Evolutionary conservation across 768 basidiomycete genomes (phyloP), one percentile per base, ranked within the genome.

Genomic region (Trichaptum fuscoviolaceum): DNA sequence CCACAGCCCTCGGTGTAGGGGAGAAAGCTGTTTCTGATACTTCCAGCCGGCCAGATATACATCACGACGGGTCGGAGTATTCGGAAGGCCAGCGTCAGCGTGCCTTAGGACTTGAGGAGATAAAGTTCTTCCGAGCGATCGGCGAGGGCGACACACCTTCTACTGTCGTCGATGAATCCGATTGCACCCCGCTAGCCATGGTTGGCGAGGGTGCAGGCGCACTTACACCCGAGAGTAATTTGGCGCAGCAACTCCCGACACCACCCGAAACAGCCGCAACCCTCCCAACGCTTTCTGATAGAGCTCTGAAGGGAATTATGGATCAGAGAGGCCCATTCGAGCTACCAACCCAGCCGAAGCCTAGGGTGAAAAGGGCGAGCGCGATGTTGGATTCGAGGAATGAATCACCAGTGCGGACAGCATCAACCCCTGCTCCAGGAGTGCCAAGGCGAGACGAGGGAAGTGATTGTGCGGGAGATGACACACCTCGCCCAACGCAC

Each of bases 1-100:
- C 23, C 27, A 61, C 60, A 82, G 82, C 90, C 5, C 77, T 92
- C 20, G 90, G 89, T 7, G 85, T 92, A 26, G 89, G 90, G 20
- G 76, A 76, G 42, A 86, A 85, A 64, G 78, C 83, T 76, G 35
- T 79, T 25, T 25, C 76, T 42, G 72, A 70, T 25, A 70, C 70
- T 57, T 72, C 25, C 9, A 25, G 24, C 23, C 24, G 30, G 59
- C 59, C 24, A 17, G 30, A 61, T 23, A 15, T 61, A 15, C 24
- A 25, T 34, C 24, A 34, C 59, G 59, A 61, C 30, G 59, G 59
- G 10, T 61, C 59, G 12, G 59, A 61, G 30, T 34, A 61, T 17
- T 61, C 59, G 6, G 59, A 34, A 25, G 59, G 59, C 10, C 59
- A 61, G 23, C 24, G 24, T 25, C 25, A 61, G 24, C 59, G 59